Base-by-base conservation (phyloP, 192 early-diverging fungal species). In the Coemansia sp. region DNA sequence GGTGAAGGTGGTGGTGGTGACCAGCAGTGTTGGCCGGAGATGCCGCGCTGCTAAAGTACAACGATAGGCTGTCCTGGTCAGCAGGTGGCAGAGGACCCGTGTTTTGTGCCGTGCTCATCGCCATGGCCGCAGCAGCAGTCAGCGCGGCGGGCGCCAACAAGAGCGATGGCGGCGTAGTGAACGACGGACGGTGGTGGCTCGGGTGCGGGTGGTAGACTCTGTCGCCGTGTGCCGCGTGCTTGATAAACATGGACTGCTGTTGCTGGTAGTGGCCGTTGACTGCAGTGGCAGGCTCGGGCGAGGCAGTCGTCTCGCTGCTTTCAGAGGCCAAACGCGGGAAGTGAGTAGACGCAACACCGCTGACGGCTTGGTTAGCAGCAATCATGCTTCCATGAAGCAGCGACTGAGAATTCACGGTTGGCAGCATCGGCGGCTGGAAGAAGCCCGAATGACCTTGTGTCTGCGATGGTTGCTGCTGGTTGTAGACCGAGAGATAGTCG, bases 401-500 rank as follows among this genome's bases (percentile, higher is more conserved):
- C 44, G 20, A 53, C 61, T 29, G 60, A 29, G 41, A 17, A 38
- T 62, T 19, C 22, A 63, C 29, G 19, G 61, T 64, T 22, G 62
- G 31, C 66, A 66, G 64, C 64, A 65, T 62, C 32, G 41, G 56
- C 42, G 48, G 55, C 55, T 58, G 55, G 55, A 58, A 58, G 29
- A 58, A 58, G 29, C 31, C 31, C 31, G 41, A 13, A 42, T 31
- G 55, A 8, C 6, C 29, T n/a, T 48, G 73, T 7, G 48, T 56
- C n/a, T 51, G 61, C 38, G 65, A 50, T 11, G 19, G 58, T 38
- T 59, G 68, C 32, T 56, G 65, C 45, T 74, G 67, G 62, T 74
- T 74, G 69, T 69, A 82, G 15, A 60, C 62, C 1, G 80, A 70
- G 15, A 82, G 62, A 39, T 82, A 82, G 75, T 82, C 80, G 42